Base-by-base conservation (phyloP, 192 early-diverging fungal genomes). In the Helicostylum pulchrum region DNA sequence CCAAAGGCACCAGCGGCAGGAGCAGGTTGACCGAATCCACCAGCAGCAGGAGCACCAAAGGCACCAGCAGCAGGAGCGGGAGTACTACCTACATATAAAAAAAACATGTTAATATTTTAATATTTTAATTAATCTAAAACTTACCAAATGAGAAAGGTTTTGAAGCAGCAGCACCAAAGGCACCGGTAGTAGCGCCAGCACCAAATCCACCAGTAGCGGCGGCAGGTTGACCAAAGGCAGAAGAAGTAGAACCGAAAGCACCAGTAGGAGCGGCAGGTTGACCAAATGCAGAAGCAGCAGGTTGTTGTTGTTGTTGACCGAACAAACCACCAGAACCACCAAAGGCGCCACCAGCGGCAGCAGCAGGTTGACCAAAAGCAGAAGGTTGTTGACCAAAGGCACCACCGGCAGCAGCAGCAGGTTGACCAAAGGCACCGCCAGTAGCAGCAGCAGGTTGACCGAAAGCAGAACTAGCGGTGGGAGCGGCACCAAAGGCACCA, bases 1-100 rank as follows among this genome's bases (percentile, higher is more conserved):
- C 82, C 82, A 64, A 85, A 85, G 11, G 77, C 82, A 54, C 49
- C 53, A 44, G 65, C 39, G 14, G 70, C 26, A 50, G 66, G 21
- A 23, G 62, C 62, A 53, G 62, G 50, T 7, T 53, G 53, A 19
- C 15, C 17, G 17, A 61, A 14, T 7, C 51, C 45, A 26, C 47
- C 47, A 50, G 26, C 51, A 30, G 47, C 20, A 39, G 7, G 7
- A 20, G 42, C 14, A 12, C 68, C 68, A 20, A 74, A 74, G 4
- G 55, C 62, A 31, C 73, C 70, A 14, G 66, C 47, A 17, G 70
- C 42, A 32, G 73, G 32, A 7, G 57, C 36, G 36, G 36, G 36
- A 12, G 49, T 64, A 26, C 39, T 43, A 10, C 57, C 57, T 59
- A 20, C 7, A 11, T 3, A 49, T 19, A 48, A 17, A 8, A 31